These are phyloP conservation scores for Fusarium austroafricanum DNA, from an alignment of 2,329 filamentous ascomycete species.

Conservation along the genomic window DNA sequence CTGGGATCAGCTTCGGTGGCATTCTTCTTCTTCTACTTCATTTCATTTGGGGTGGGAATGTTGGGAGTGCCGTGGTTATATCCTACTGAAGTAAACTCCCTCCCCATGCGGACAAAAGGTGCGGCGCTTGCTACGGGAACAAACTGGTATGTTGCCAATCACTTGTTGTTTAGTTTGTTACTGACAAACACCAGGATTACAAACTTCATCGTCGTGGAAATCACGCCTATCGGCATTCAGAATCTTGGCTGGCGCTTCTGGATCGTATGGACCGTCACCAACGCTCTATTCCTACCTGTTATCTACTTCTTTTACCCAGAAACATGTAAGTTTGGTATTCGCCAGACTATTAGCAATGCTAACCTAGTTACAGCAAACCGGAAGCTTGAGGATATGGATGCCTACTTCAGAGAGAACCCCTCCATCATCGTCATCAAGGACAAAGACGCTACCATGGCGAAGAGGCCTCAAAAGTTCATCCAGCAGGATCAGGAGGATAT, in stretches of 20 bases:
- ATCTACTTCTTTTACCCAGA: slow-evolving; percentile 63
- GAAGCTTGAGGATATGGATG: slow-evolving; percentile 49
- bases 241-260: slow-evolving; percentile 64
- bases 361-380: slow-evolving; percentile 39
- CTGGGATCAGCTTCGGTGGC: slow-evolving; percentile 13
- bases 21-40: slow-evolving; percentile 37
- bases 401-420: slow-evolving; percentile 52
- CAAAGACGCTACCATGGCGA: slow-evolving; percentile 58
- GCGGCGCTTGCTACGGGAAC: slow-evolving; percentile 31
- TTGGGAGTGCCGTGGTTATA: slow-evolving; percentile 47
- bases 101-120: slow-evolving; percentile 50
- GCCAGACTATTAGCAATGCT: fast-evolving
- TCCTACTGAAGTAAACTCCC: slow-evolving; percentile 51
- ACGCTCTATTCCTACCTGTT: slow-evolving; percentile 58
- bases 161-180: no score
- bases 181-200: slow-evolving; percentile 34
- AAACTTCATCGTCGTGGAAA: slow-evolving; percentile 49
- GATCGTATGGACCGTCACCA: slow-evolving; percentile 63
- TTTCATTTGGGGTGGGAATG: slow-evolving; percentile 32
- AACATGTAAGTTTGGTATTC: slow-evolving; percentile 44
- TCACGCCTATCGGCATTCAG: slow-evolving; percentile 53
- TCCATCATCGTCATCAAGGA: slow-evolving; percentile 60
- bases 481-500: slow-evolving; percentile 22
- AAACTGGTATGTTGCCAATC: slow-evolving; percentile 34
- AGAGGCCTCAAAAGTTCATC: slow-evolving; percentile 36